Percentiles rank a stretch among this genome's conserved stretches.
phyloP scores from a whole-genome alignment of 148 eudicot species.

The Gaultheria prostrata region DNA sequence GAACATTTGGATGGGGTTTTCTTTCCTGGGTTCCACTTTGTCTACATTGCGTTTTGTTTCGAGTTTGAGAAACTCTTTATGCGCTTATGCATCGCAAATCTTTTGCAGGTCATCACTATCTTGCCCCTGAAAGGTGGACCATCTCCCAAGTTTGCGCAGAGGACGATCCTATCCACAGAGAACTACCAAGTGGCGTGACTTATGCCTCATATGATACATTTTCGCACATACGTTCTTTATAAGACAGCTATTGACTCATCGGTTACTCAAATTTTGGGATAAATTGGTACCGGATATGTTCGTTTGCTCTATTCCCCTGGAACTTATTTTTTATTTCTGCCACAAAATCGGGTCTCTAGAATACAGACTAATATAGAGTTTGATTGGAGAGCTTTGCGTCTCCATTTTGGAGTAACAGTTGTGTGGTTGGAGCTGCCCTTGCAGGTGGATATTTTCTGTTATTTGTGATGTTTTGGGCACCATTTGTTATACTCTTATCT shows the following conservation, averaged over 20 bases:
- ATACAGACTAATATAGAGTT: no score
- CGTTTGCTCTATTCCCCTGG: neutral
- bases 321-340: neutral
- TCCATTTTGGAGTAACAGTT: no score
- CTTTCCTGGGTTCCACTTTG: neutral
- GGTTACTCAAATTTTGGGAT: neutral
- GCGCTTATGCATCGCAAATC: neutral
- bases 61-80: neutral
- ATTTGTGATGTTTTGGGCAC: neutral
- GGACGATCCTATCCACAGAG: constrained; percentile 63
- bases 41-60: neutral
- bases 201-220: neutral
- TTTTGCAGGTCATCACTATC: constrained; percentile 61
- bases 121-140: constrained; percentile 79
- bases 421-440: neutral
- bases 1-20: neutral
- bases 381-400: no score
- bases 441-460: neutral
- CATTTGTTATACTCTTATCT: neutral
- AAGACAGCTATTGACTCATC: neutral
- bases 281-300: neutral
- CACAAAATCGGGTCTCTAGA: neutral
- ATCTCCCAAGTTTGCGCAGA: constrained; percentile 73
- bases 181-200: constrained; percentile 77
- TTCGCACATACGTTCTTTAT: neutral